phyloP scores from a whole-genome alignment of 176 grass and related monocot species.

The Oryza australiensis region DNA sequence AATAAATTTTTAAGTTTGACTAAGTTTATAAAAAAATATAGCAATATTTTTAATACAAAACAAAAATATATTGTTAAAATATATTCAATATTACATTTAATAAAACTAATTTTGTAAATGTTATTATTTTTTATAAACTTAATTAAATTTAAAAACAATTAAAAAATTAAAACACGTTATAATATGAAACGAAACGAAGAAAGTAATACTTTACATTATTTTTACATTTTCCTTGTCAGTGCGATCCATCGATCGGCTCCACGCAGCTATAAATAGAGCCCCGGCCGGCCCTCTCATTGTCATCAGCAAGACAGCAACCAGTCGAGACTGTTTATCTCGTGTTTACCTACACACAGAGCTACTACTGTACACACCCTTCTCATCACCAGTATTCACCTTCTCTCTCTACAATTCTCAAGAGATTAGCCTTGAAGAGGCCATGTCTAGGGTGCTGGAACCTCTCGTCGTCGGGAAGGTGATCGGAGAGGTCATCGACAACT shows the following conservation, averaged over 20 bases:
- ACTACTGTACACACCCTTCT: not conserved
- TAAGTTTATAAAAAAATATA: no score
- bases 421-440: conserved; percentile 38
- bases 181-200: no score
- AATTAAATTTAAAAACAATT: no score
- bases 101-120: no score
- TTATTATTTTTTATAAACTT: no score
- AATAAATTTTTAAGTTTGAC: no score
- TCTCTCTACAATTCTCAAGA: conserved; percentile 5
- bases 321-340: conserved; percentile 17
- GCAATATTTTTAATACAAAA: no score
- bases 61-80: no score
- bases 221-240: not conserved
- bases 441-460: conserved; percentile 77
- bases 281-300: not conserved
- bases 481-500: conserved; percentile 91
- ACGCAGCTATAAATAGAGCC: conserved; percentile 64
- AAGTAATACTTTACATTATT: not conserved
- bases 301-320: conserved; percentile 11
- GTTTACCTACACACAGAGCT: not conserved
- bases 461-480: conserved; percentile 86
- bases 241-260: conserved; percentile 5
- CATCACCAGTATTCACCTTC: not conserved
- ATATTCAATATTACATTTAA: no score
- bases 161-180: no score